Conservation (phyloP, 352 stramenopile species). For the Phytophthora europaea region DNA sequence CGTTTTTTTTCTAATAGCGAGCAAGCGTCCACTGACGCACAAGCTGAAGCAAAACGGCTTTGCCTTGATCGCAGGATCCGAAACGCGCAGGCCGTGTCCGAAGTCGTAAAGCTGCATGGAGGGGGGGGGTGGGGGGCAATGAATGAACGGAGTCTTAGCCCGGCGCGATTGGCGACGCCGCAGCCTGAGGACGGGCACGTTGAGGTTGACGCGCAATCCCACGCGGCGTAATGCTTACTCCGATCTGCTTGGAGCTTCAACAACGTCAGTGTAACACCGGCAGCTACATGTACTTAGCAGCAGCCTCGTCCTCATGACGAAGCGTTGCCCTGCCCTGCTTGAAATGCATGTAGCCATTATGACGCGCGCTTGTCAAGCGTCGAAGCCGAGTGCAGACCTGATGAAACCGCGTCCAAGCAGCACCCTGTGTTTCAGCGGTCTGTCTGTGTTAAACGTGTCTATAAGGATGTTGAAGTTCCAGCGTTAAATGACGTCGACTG, state of each 20-base stretch:
- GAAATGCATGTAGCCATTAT: constrained; percentile 21
- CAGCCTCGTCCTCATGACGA: background rate
- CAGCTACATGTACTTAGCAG: background rate
- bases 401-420: constrained; percentile 11
- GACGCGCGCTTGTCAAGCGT: constrained; percentile 20
- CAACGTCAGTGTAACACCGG: background rate
- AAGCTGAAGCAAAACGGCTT: constrained; percentile 18
- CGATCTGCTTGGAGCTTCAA: background rate
- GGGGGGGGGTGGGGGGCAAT: background rate
- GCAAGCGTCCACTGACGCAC: constrained; percentile 13
- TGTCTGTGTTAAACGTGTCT: constrained; percentile 12
- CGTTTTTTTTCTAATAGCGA: no score
- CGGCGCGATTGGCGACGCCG: background rate
- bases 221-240: constrained; percentile 26
- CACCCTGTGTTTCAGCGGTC: constrained; percentile 3
- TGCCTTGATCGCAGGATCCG: background rate
- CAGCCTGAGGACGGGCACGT: background rate
- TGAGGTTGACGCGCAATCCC: constrained; percentile 7
- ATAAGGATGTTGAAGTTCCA: constrained; percentile 25
- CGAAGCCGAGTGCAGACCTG: constrained; percentile 10
- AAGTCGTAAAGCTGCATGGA: background rate
- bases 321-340: background rate
- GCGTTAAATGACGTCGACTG: constrained; percentile 1
- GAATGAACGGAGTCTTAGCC: background rate
- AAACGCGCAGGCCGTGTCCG: background rate